Conservation (phyloP, 2,329 filamentous ascomycete genomes). For the Geosmithia putterillii region DNA sequence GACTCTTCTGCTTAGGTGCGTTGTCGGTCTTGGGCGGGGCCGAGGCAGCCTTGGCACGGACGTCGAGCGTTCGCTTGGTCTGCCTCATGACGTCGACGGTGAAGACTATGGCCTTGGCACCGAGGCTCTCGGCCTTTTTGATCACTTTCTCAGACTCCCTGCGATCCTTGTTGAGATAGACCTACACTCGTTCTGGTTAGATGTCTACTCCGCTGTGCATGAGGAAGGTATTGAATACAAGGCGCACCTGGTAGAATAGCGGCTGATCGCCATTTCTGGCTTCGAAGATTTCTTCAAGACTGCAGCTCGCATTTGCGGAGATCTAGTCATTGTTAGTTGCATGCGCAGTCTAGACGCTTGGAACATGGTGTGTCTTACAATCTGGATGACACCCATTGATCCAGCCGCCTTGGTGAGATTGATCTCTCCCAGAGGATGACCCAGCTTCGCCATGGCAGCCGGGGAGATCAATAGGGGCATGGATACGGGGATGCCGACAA, state of each 20-base stretch:
- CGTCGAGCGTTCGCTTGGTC: background rate
- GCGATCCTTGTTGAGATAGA: conserved; percentile 18
- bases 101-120: conserved; percentile 23
- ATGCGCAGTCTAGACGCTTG: background rate
- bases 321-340: background rate
- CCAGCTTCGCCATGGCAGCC: conserved; percentile 28
- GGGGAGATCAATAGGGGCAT: conserved; percentile 37
- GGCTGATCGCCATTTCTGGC: conserved; percentile 15
- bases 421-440: conserved; percentile 29
- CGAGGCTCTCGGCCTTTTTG: conserved; percentile 15
- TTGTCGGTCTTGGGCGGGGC: background rate
- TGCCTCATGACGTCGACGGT: conserved; percentile 15
- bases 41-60: background rate
- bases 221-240: background rate
- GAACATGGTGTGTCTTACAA: conserved; percentile 10
- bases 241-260: conserved; percentile 18
- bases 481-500: conserved; percentile 32
- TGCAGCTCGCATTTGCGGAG: conserved; percentile 10
- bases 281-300: conserved; percentile 19
- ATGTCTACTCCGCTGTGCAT: background rate
- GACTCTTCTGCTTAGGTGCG: background rate
- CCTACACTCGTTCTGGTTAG: background rate
- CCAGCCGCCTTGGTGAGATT: conserved; percentile 33
- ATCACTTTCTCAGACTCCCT: conserved; percentile 10
- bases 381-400: conserved; percentile 31